These are phyloP conservation scores for Monosporascus sp. DNA, from an alignment of 2,329 filamentous ascomycete genomes.

Conservation along the genomic window DNA sequence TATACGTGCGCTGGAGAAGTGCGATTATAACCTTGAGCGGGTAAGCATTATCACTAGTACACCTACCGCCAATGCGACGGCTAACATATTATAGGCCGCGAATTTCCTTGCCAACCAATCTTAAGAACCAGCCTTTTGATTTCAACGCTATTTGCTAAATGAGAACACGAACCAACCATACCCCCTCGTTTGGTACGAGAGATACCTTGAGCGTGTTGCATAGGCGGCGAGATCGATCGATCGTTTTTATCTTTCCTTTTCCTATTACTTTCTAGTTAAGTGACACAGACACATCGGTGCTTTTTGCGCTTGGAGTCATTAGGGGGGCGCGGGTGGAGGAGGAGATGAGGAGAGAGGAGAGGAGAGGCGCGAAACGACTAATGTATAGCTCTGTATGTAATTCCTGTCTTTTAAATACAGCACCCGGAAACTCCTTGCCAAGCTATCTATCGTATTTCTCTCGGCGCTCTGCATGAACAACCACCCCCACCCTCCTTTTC, in stretches of 20 bases:
- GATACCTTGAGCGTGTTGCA: constrained; percentile 17
- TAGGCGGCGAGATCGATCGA: constrained; percentile 12
- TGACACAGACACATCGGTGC: too few relatives aligned
- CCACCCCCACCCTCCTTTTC: neutral
- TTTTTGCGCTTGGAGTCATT: too few relatives aligned
- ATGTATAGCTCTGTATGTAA: constrained; percentile 20
- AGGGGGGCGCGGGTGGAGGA: too few relatives aligned
- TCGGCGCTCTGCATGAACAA: neutral
- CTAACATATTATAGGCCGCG: constrained; percentile 38
- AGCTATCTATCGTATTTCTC: too few relatives aligned
- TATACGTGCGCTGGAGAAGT: constrained; percentile 80
- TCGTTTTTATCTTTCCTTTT: neutral
- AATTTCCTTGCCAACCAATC: constrained; percentile 52
- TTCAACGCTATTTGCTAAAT: neutral
- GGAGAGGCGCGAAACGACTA: constrained; percentile 1
- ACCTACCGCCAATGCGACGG: constrained; percentile 3
- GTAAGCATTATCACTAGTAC: constrained; percentile 45
- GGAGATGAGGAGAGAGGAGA: neutral
- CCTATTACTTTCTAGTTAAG: too few relatives aligned
- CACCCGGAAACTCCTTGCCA: neutral
- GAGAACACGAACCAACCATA: neutral
- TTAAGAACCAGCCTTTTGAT: constrained; percentile 19
- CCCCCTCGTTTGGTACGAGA: constrained; percentile 8
- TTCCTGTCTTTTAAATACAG: constrained; percentile 12
- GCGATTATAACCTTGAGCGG: constrained; percentile 93